Conservation (phyloP, 331 rosid genomes). For the Pyrus hybrid region DNA sequence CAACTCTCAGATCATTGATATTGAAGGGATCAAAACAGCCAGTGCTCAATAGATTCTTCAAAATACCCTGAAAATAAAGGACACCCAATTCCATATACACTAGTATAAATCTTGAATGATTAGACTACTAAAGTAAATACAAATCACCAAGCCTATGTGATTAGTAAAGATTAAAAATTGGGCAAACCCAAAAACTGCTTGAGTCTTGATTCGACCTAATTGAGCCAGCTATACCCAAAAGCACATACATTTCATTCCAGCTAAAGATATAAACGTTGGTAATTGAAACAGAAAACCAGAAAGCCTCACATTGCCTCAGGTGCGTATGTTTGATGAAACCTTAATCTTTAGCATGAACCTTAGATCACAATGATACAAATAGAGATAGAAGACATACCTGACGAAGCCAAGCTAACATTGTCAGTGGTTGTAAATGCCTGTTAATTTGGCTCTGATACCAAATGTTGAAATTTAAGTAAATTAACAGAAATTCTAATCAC, state of each 20-base stretch:
- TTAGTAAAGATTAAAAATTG: not conserved
- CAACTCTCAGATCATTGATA: not conserved
- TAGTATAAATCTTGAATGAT: not conserved
- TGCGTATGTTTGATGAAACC: too few relatives aligned
- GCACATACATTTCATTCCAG: not conserved
- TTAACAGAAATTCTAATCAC: too few relatives aligned
- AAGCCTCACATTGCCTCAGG: conserved; percentile 29
- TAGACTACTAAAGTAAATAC: not conserved
- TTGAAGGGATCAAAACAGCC: not conserved
- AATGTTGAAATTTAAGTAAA: too few relatives aligned
- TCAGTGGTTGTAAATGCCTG: too few relatives aligned
- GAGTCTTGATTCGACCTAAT: not conserved
- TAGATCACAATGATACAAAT: too few relatives aligned
- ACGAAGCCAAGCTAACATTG: too few relatives aligned
- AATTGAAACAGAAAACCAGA: not conserved
- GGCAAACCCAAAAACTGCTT: not conserved
- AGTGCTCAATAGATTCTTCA: not conserved
- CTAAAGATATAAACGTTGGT: not conserved
- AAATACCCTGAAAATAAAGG: not conserved
- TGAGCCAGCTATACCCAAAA: not conserved
- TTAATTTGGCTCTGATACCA: too few relatives aligned
- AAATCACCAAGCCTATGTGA: not conserved
- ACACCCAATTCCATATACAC: not conserved
- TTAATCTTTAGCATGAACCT: too few relatives aligned
- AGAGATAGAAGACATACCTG: too few relatives aligned